phyloP scores from a whole-genome alignment of 345 rosid species.

The Syzygium oleosum region DNA sequence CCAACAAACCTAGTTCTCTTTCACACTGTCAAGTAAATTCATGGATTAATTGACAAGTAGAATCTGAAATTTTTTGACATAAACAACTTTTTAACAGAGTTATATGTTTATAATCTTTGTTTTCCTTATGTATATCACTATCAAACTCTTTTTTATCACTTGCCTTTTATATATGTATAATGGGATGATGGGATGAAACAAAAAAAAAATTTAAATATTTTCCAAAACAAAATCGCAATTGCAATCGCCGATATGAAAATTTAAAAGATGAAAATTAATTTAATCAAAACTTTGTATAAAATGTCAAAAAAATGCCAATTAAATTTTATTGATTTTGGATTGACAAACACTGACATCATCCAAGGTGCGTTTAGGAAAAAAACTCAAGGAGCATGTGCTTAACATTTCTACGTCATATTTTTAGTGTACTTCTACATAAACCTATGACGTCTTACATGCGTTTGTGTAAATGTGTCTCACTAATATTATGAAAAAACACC shows the following conservation, averaged over 20 bases:
- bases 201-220: background rate
- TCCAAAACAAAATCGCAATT: background rate
- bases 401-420: background rate
- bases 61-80: background rate
- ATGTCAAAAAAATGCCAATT: background rate
- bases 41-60: background rate
- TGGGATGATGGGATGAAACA: background rate
- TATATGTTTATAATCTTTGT: background rate
- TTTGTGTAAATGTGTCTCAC: background rate
- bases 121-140: background rate
- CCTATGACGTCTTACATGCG: constrained; percentile 14
- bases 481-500: background rate
- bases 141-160: background rate
- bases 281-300: background rate
- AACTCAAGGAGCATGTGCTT: background rate
- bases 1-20: background rate
- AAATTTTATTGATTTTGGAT: background rate
- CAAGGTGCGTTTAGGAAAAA: background rate
- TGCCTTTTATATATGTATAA: background rate
- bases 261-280: background rate
- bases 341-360: background rate
- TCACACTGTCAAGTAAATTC: background rate
- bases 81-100: background rate
- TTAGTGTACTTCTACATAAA: constrained; percentile 9
- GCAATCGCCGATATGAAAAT: background rate